Evolutionary conservation across 768 basidiomycete species (phyloP).

Genomic region (Xerocomellus dryophilus): DNA sequence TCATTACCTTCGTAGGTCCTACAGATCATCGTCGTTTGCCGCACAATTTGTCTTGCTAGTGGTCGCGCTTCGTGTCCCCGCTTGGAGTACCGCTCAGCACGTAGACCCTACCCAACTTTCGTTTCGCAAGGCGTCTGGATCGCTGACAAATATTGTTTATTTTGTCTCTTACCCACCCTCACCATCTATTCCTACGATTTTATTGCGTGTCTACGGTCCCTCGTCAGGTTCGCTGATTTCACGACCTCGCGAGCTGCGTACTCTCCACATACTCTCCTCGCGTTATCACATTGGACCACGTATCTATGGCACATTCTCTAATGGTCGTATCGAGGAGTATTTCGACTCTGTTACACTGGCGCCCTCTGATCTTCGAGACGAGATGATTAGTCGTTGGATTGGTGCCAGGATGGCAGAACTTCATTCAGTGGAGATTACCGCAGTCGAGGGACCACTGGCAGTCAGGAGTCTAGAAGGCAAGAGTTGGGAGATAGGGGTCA

Average conservation of each 20-base stretch:
- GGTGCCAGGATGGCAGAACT: slow-evolving; percentile 95
- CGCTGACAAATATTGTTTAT: slow-evolving; percentile 94
- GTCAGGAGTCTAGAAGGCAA: slow-evolving; percentile 40
- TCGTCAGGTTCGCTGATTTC: slow-evolving; percentile 86
- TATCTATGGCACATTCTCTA: slow-evolving; percentile 92
- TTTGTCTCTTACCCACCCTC: slow-evolving; percentile 77
- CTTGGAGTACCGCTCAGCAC: slow-evolving; percentile 50
- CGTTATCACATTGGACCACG: slow-evolving; percentile 85
- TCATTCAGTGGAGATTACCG: slow-evolving; percentile 82
- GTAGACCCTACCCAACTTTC: slow-evolving; percentile 49
- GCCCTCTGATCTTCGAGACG: slow-evolving; percentile 73
- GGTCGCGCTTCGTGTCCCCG: slow-evolving; percentile 51
- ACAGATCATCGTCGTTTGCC: slow-evolving; percentile 58
- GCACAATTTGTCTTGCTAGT: slow-evolving; percentile 54
- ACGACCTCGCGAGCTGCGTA: slow-evolving; percentile 80
- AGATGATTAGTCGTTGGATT: slow-evolving; percentile 76
- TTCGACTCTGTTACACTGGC: slow-evolving; percentile 85
- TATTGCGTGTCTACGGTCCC: slow-evolving; percentile 90
- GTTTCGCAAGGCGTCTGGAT: slow-evolving; percentile 83
- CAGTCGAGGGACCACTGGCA: slow-evolving; percentile 49
- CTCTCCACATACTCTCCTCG: slow-evolving; percentile 86
- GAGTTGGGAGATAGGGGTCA: slow-evolving; percentile 56
- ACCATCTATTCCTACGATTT: slow-evolving; percentile 56
- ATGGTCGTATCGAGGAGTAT: slow-evolving; percentile 94
- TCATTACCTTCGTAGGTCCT: slow-evolving; percentile 46